Evolutionary conservation across 139 green algal genomes (phyloP).

Genomic region (Ulvella scutata): DNA sequence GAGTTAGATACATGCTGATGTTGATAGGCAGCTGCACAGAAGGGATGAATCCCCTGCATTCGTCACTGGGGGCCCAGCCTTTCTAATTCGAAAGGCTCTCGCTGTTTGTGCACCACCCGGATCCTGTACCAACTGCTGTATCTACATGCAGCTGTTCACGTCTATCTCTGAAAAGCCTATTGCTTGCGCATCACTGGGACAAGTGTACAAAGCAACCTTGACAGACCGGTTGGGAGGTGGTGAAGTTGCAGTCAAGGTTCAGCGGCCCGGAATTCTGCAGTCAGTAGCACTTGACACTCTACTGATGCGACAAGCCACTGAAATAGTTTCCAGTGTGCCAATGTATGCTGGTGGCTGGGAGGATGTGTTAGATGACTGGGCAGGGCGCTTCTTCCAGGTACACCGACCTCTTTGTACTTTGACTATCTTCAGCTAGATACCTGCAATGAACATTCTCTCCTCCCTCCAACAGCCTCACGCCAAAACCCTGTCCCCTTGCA

Average conservation of each 20-base stretch:
- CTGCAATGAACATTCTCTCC: too few species aligned
- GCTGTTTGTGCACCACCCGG: too few species aligned
- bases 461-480: too few species aligned
- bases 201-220: constrained; percentile 56
- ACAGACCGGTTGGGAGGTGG: constrained; percentile 18
- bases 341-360: constrained; percentile 36
- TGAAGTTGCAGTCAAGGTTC: constrained; percentile 82
- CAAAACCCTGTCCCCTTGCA: too few species aligned
- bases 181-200: constrained; percentile 40
- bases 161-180: constrained; percentile 38
- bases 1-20: too few species aligned
- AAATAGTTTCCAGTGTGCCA: constrained; percentile 21
- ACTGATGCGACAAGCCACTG: constrained; percentile 40
- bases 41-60: too few species aligned
- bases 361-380: constrained; percentile 67
- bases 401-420: too few species aligned
- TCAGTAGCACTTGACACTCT: constrained; percentile 79
- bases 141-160: constrained; percentile 21
- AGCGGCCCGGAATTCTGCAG: constrained; percentile 68
- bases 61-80: too few species aligned
- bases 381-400: constrained; percentile 59
- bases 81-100: too few species aligned
- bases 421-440: too few species aligned
- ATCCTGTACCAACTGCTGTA: too few species aligned
- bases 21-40: too few species aligned